phyloP scores from a whole-genome alignment of 306 rosid species.

The Senna tora region DNA sequence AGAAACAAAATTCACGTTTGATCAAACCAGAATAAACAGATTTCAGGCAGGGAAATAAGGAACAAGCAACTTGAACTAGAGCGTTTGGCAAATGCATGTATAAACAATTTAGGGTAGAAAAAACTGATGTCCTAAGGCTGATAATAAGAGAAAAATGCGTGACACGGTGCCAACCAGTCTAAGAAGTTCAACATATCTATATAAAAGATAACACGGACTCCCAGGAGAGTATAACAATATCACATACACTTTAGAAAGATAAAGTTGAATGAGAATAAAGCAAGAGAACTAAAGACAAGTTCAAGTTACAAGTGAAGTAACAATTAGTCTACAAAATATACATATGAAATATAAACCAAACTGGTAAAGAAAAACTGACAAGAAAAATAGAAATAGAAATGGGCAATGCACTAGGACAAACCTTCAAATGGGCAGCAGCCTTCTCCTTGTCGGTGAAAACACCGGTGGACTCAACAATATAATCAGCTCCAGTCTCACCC shows the following conservation, averaged over 20 bases:
- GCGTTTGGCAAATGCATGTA: too few relatives aligned
- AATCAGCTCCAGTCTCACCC: constrained; percentile 57
- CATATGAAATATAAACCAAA: too few relatives aligned
- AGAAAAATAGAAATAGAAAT: not conserved
- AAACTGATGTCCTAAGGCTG: too few relatives aligned
- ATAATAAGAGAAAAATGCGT: too few relatives aligned
- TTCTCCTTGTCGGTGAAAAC: constrained; percentile 63
- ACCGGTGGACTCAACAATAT: constrained; percentile 64
- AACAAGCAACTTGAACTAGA: too few relatives aligned
- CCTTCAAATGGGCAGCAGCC: constrained; percentile 76
- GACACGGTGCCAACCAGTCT: not conserved
- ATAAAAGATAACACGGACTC: not conserved
- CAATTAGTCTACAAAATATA: not conserved
- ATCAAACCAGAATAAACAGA: too few relatives aligned
- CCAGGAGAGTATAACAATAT: not conserved
- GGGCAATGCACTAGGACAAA: not conserved
- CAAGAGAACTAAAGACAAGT: not conserved
- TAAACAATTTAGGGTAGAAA: too few relatives aligned
- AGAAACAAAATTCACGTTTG: too few relatives aligned
- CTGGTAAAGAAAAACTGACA: not conserved
- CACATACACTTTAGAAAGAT: not conserved
- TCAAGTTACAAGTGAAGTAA: not conserved
- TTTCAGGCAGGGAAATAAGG: too few relatives aligned
- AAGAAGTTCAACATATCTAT: not conserved
- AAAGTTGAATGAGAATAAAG: not conserved